Percentiles rank a stretch among this genome's conserved stretches.
Evolutionary conservation across 768 basidiomycete genomes (phyloP).

Genomic region (Cyclocybe cylindracea): DNA sequence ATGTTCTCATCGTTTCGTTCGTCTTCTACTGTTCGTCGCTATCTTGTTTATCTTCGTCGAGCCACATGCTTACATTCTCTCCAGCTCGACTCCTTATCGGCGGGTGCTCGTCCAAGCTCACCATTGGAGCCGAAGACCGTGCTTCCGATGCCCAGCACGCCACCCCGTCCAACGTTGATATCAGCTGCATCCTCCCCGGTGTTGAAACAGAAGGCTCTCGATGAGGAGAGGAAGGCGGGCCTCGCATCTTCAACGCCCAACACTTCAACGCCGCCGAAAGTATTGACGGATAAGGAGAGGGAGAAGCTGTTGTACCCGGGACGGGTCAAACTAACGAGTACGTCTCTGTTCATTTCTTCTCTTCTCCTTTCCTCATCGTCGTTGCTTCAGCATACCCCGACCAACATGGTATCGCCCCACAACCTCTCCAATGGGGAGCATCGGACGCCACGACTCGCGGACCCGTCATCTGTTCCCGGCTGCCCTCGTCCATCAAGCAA

Average conservation of each 20-base stretch:
- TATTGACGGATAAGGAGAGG: conserved; percentile 57
- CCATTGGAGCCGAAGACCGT: conserved; percentile 35
- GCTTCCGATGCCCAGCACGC: conserved; percentile 14
- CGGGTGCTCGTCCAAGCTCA: conserved; percentile 12
- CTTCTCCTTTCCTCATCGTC: conserved; percentile 4
- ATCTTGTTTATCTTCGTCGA: background rate
- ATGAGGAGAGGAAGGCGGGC: conserved; percentile 9
- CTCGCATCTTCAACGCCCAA: conserved; percentile 11
- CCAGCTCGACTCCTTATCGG: conserved; percentile 55
- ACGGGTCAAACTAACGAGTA: conserved; percentile 82
- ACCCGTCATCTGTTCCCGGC: conserved; percentile 86
- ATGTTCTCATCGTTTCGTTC: background rate
- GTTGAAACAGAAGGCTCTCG: conserved; percentile 5
- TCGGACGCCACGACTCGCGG: conserved; percentile 66
- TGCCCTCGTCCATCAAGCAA: conserved; percentile 80
- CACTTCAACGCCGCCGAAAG: conserved; percentile 2
- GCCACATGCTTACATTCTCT: background rate
- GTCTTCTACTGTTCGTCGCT: background rate
- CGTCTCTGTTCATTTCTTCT: conserved; percentile 23
- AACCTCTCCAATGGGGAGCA: conserved; percentile 83
- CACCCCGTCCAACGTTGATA: conserved; percentile 25
- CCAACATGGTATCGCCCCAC: conserved; percentile 84
- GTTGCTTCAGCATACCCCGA: conserved; percentile 76
- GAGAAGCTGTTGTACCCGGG: conserved; percentile 81
- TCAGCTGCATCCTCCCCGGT: background rate